These are phyloP conservation scores for Posidonia oceanica DNA, from an alignment of 116 monocot species.

Conservation along the genomic window DNA sequence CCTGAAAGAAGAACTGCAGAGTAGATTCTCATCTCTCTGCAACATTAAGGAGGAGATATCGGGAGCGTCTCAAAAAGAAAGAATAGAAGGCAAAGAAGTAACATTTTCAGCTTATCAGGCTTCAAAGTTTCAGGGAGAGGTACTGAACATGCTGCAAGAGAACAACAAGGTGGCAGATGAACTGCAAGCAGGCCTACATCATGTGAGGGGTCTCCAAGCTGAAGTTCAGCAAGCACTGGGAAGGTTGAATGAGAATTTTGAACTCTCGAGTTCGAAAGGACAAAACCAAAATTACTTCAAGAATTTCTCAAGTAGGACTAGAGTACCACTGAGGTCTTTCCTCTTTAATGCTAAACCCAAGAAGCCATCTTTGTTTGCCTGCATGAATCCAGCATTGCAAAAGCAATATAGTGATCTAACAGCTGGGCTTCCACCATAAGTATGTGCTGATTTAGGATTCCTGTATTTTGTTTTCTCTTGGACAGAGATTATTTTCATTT, in stretches of 20 bases:
- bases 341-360: slow-evolving; percentile 54
- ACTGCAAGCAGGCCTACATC: slow-evolving; percentile 47
- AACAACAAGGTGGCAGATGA: slow-evolving; percentile 68
- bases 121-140: slow-evolving; percentile 76
- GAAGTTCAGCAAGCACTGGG: slow-evolving; percentile 40
- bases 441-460: not conserved
- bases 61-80: slow-evolving; percentile 14
- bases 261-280: slow-evolving; percentile 22
- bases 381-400: slow-evolving; percentile 60
- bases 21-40: slow-evolving; percentile 37
- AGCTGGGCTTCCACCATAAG: slow-evolving; percentile 11
- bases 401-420: slow-evolving; percentile 41
- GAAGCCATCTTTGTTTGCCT: slow-evolving; percentile 54
- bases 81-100: slow-evolving; percentile 3
- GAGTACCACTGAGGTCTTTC: slow-evolving; percentile 58
- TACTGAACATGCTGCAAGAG: slow-evolving; percentile 74
- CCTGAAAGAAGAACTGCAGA: slow-evolving; percentile 50
- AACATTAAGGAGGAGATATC: slow-evolving; percentile 56
- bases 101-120: slow-evolving; percentile 55
- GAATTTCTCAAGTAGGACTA: slow-evolving; percentile 23
- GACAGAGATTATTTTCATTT: not conserved
- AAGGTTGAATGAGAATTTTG: slow-evolving; percentile 22
- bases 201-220: slow-evolving; percentile 40
- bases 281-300: slow-evolving; percentile 11
- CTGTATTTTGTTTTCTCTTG: not conserved